phyloP scores from a whole-genome alignment of 441 rosid species.

The Biscutella laevigata region DNA sequence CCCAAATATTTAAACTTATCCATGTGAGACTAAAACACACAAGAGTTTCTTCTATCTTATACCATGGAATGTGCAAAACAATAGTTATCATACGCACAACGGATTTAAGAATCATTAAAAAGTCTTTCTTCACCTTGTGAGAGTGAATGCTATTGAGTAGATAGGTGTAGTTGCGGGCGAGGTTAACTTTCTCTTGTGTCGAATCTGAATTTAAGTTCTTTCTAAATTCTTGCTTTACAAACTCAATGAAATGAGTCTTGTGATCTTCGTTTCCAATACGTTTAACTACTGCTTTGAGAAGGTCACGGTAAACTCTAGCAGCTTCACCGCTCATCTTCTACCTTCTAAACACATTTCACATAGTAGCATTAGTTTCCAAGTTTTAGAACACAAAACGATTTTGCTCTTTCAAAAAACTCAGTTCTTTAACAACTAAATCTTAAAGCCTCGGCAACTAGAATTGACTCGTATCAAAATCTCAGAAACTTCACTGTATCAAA shows the following conservation, averaged over 20 bases:
- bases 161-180: conserved; percentile 52
- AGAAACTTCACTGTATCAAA: no score
- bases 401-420: no score
- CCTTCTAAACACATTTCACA: not conserved
- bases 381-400: no score
- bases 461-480: no score
- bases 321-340: conserved; percentile 42
- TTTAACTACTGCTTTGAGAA: conserved; percentile 60
- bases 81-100: no score
- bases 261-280: conserved; percentile 68
- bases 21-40: conserved; percentile 1
- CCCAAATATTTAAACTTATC: not conserved
- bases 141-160: conserved; percentile 71
- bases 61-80: no score
- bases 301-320: conserved; percentile 51
- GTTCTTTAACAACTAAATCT: no score
- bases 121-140: conserved; percentile 64
- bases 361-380: no score
- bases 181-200: conserved; percentile 44
- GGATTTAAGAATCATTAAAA: conserved; percentile 6
- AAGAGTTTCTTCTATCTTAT: no score
- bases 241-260: conserved; percentile 58
- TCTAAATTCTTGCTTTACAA: conserved; percentile 46
- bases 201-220: conserved; percentile 35
- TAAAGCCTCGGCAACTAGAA: no score